phyloP scores from a whole-genome alignment of 23 red algal species.

The Gracilaria caudata region DNA sequence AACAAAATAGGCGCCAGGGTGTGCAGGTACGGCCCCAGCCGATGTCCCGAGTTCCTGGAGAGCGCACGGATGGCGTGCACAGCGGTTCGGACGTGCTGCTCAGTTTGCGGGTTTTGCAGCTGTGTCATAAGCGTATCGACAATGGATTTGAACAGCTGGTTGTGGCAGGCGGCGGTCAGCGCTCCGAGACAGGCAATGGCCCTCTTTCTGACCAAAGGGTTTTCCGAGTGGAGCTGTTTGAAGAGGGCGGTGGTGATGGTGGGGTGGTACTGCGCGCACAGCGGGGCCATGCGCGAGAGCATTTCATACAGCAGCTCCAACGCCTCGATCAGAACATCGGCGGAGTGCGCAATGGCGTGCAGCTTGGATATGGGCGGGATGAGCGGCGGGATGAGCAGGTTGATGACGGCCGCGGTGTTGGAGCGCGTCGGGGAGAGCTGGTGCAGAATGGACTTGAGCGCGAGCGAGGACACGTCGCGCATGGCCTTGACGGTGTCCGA shows the following conservation, averaged over 20 bases:
- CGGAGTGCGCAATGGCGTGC: slow-evolving; percentile 13
- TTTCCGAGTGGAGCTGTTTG: slow-evolving; percentile 25
- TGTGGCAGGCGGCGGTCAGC: slow-evolving; percentile 30
- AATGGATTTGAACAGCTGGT: slow-evolving; percentile 52
- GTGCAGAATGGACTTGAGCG: slow-evolving; percentile 64
- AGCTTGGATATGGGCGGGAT: slow-evolving; percentile 33
- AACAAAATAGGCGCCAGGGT: slow-evolving; percentile 65
- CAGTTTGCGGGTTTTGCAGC: neutral
- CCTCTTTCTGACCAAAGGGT: slow-evolving; percentile 56
- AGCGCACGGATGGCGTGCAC: slow-evolving; percentile 61
- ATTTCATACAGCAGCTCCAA: slow-evolving; percentile 78
- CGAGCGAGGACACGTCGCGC: slow-evolving; percentile 72
- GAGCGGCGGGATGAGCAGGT: slow-evolving; percentile 16
- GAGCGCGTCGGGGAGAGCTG: slow-evolving; percentile 33
- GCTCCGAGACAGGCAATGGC: slow-evolving; percentile 56
- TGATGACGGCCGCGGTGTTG: slow-evolving; percentile 20
- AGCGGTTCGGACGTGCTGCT: slow-evolving; percentile 28
- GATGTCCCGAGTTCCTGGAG: slow-evolving; percentile 56
- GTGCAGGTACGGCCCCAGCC: slow-evolving; percentile 46
- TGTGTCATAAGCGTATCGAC: slow-evolving; percentile 27
- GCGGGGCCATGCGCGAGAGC: slow-evolving; percentile 38
- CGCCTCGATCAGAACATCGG: slow-evolving; percentile 56
- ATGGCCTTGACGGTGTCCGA: slow-evolving; percentile 59
- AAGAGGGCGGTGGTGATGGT: slow-evolving; percentile 52
- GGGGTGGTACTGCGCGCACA: slow-evolving; percentile 26